Percentiles rank a stretch among this genome's conserved stretches.
Conservation (phyloP, 2,329 filamentous ascomycete genomes). For the Madurella fahalii region DNA sequence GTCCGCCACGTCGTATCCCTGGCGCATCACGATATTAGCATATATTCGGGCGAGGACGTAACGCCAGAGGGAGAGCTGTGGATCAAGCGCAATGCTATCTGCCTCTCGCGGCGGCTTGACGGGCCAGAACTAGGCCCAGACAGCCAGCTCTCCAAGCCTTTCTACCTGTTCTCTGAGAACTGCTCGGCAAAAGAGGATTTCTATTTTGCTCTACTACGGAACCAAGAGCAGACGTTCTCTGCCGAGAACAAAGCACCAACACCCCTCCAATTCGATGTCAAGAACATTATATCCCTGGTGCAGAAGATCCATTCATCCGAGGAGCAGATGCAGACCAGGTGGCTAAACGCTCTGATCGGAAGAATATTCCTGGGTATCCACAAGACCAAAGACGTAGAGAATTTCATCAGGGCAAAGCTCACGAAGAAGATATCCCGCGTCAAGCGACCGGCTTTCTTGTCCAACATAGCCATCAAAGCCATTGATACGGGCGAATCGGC, state of each 20-base stretch:
- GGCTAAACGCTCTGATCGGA: conserved; percentile 89
- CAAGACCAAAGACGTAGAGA: conserved; percentile 75
- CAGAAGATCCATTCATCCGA: conserved; percentile 88
- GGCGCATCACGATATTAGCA: conserved; percentile 77
- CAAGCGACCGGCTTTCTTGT: conserved; percentile 86
- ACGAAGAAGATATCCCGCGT: conserved; percentile 95
- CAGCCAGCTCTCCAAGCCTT: conserved; percentile 66
- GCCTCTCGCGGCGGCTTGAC: conserved; percentile 63
- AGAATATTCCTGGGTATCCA: conserved; percentile 85
- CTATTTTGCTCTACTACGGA: conserved; percentile 86
- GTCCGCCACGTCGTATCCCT: conserved; percentile 94
- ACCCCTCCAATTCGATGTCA: conserved; percentile 73
- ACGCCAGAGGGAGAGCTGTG: conserved; percentile 92
- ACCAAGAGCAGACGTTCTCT: conserved; percentile 67
- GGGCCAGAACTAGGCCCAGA: conserved; percentile 53
- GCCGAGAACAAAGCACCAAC: conserved; percentile 57
- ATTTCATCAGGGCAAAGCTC: conserved; percentile 76
- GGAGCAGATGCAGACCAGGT: conserved; percentile 83
- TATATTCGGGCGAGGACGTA: conserved; percentile 73
- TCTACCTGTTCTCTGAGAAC: conserved; percentile 92
- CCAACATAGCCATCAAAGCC: conserved; percentile 73
- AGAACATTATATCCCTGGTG: conserved; percentile 83
- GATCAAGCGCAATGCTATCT: conserved; percentile 89
- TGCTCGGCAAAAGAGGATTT: conserved; percentile 98
- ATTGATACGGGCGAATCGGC: conserved; percentile 85